Base-by-base conservation (phyloP, 2,329 filamentous ascomycete species). In the Pseudogymnoascus destructans region DNA sequence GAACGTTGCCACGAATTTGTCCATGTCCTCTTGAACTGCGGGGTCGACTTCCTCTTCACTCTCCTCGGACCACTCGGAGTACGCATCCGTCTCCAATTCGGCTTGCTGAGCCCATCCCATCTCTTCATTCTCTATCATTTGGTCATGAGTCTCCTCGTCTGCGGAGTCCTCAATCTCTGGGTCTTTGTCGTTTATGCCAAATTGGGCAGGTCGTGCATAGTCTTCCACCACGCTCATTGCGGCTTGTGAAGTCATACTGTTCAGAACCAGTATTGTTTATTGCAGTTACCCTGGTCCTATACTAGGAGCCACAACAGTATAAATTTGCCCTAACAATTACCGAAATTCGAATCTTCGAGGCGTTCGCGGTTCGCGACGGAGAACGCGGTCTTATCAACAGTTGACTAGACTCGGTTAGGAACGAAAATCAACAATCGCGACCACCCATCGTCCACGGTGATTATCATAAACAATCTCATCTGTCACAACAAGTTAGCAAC, bases 21-120 rank as follows among this genome's bases (percentile, higher is more conserved):
- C 81, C 81, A 98, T 98, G 70, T 98, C 93, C 57, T 90, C 83
- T 61, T 83, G 80, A 11, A 95, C 87, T 5, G 74, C 75, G 17
- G 80, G 75, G 64, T 91, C 86, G 35, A 89, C 77, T 11, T 75
- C 71, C 23, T 79, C 77, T 56, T 88, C 82, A 21, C 64, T 73
- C 55, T 83, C 82, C 7, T 83, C 82, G 27, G 73, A 79, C 33
- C 70, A 71, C 3, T 74, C 73, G 0, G 70, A 73, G 0, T 75
- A 77, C 27, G 71, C 73, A 1, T 78, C 69, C 2, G 66, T 65
- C 7, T 69, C 63, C 13, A 61, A 55, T 49, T 65, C 61, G n/a
- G 58, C 54, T 32, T 63, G 60, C 46, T 52, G 46, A 2, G 46
- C 46, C 46, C 46, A 52, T 52, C n/a, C 46, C 25, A 52, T 52